A percentile compares a stretch with the other conserved stretches of the same genome.
phyloP scores from a whole-genome alignment of 163 green algal genomes.

The Scenedesmus sp. region DNA sequence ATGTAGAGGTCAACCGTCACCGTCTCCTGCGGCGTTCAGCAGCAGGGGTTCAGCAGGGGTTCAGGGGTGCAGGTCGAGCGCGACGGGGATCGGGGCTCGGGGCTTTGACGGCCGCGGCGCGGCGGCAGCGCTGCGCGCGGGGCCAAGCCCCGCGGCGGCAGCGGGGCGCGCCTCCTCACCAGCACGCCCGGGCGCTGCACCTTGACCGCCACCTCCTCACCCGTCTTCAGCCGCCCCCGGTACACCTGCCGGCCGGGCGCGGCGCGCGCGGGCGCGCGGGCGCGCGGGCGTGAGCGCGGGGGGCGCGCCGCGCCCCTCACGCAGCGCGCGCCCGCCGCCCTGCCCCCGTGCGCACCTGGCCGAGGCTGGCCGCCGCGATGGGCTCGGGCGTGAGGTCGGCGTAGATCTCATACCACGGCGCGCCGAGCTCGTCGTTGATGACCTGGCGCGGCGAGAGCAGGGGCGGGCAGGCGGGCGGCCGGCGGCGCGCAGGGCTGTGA shows the following conservation, averaged over 20 bases:
- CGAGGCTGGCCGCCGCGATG: constrained; percentile 89
- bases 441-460: constrained; percentile 60
- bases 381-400: constrained; percentile 86
- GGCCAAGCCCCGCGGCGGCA: constrained; percentile 38
- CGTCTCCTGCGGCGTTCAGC: constrained; percentile 86
- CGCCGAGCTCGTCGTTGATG: constrained; percentile 86
- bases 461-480: no score
- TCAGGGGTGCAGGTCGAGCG: no score
- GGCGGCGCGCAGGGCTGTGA: no score
- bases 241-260: constrained; percentile 60
- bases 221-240: constrained; percentile 79
- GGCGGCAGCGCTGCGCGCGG: no score
- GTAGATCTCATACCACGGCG: constrained; percentile 87
- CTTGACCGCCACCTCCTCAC: constrained; percentile 94
- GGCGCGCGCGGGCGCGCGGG: not conserved
- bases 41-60: no score
- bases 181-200: constrained; percentile 82
- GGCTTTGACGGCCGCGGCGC: no score
- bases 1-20: constrained; percentile 98
- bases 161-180: not conserved
- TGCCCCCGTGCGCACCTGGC: constrained; percentile 62
- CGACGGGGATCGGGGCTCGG: no score
- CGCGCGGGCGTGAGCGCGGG: not conserved
- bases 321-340: not conserved
- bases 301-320: not conserved